A percentile compares a stretch with the other conserved stretches of the same genome.
Evolutionary conservation across 148 eudicot genomes (phyloP).

Genomic region (Cornus florida): DNA sequence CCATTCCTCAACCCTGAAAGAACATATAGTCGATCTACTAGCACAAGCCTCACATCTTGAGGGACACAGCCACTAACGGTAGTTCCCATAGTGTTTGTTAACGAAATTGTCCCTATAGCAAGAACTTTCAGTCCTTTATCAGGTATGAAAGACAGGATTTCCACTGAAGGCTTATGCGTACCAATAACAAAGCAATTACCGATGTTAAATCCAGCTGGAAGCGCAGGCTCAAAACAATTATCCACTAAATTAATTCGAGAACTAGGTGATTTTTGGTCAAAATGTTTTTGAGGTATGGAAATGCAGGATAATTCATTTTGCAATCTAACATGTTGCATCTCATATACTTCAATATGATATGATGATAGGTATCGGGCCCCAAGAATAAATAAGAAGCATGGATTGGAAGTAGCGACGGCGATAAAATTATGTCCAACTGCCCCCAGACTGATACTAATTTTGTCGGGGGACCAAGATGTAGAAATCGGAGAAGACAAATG

Average conservation of each 20-base stretch:
- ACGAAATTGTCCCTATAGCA: conserved; percentile 73
- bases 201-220: conserved; percentile 46
- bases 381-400: conserved; percentile 71
- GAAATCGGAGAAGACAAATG: conserved; percentile 55
- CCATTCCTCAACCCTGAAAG: conserved; percentile 94
- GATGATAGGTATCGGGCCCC: conserved; percentile 53
- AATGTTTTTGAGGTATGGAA: conserved; percentile 61
- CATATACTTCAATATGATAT: conserved; percentile 56
- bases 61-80: conserved; percentile 83
- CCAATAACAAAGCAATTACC: conserved; percentile 72
- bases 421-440: conserved; percentile 74
- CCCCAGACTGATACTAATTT: conserved; percentile 72
- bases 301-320: conserved; percentile 86
- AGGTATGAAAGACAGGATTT: conserved; percentile 59
- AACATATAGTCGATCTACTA: conserved; percentile 78
- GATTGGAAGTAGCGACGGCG: conserved; percentile 83
- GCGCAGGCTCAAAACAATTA: conserved; percentile 17
- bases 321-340: conserved; percentile 72
- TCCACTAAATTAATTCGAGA: conserved; percentile 17
- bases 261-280: conserved; percentile 26
- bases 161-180: conserved; percentile 96
- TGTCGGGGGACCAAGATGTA: conserved; percentile 75
- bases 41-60: conserved; percentile 93
- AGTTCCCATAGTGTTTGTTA: conserved; percentile 68
- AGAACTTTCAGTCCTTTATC: conserved; percentile 65